Conservation (phyloP, 306 rosid genomes). For the Vicia faba region DNA sequence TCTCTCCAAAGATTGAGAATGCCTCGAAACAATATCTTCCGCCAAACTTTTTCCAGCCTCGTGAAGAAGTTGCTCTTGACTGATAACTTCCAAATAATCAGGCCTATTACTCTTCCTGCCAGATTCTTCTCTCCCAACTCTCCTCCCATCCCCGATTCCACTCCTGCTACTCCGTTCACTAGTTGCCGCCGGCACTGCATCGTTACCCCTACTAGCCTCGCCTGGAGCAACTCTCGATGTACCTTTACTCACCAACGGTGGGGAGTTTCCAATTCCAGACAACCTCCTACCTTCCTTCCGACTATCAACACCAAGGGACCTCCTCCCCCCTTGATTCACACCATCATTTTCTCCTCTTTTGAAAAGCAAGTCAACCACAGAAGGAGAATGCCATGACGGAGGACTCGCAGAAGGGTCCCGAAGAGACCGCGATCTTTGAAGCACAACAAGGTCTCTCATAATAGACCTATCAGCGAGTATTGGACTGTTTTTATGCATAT, state of each 20-base stretch:
- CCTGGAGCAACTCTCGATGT: slow-evolving; percentile 77
- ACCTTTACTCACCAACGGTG: slow-evolving; percentile 58
- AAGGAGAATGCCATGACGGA: slow-evolving; percentile 89
- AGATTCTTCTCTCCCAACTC: slow-evolving; percentile 75
- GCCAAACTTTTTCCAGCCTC: slow-evolving; percentile 51
- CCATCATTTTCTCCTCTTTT: slow-evolving; percentile 67
- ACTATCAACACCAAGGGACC: slow-evolving; percentile 69
- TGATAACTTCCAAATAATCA: slow-evolving; percentile 53
- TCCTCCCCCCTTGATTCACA: slow-evolving; percentile 66
- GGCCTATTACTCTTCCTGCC: slow-evolving; percentile 67
- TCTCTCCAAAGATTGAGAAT: slow-evolving; percentile 67
- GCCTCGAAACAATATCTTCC: slow-evolving; percentile 62
- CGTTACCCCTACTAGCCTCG: slow-evolving; percentile 54
- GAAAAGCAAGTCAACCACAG: slow-evolving; percentile 70
- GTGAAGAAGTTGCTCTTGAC: slow-evolving; percentile 55
- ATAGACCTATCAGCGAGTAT: slow-evolving; percentile 84
- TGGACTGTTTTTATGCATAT: slow-evolving; percentile 98
- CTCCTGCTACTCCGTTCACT: slow-evolving; percentile 67
- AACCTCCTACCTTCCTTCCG: slow-evolving; percentile 67
- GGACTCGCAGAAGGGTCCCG: slow-evolving; percentile 99
- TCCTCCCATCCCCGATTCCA: slow-evolving; percentile 61
- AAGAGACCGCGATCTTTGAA: slow-evolving; percentile 88
- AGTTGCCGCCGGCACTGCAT: slow-evolving; percentile 47
- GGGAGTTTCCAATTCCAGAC: slow-evolving; percentile 72
- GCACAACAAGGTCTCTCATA: slow-evolving; percentile 88